A percentile compares a stretch with the other conserved stretches of the same genome.
These are phyloP conservation scores for Acer negundo DNA, from an alignment of 345 rosid genomes.

Conservation along the genomic window DNA sequence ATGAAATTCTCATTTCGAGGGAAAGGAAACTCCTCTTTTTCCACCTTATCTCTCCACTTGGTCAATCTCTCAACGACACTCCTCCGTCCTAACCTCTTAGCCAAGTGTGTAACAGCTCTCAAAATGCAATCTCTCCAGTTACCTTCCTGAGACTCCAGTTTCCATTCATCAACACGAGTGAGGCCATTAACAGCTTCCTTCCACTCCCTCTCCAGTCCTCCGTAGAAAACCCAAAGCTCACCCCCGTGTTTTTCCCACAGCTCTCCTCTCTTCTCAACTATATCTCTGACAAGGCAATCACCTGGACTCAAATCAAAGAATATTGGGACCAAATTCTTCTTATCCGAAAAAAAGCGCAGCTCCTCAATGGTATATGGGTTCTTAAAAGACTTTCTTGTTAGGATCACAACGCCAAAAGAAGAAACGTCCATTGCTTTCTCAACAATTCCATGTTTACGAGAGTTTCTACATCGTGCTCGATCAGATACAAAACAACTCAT, in stretches of 20 bases:
- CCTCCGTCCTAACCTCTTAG: conserved; percentile 82
- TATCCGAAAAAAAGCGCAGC: conserved; percentile 68
- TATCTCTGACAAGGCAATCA: conserved; percentile 92
- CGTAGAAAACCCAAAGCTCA: conserved; percentile 77
- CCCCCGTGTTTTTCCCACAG: conserved; percentile 96
- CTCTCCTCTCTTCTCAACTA: conserved; percentile 92
- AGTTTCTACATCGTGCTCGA: conserved; percentile 71
- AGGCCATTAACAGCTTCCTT: conserved; percentile 79
- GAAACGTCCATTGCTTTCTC: conserved; percentile 89
- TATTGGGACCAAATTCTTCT: conserved; percentile 90
- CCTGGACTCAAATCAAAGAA: conserved; percentile 77
- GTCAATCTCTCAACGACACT: conserved; percentile 79
- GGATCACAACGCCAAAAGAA: conserved; percentile 76
- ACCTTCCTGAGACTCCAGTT: conserved; percentile 88
- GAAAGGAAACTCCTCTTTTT: conserved; percentile 85
- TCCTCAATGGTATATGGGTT: conserved; percentile 88
- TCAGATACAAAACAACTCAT: conserved; percentile 87
- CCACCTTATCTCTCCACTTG: conserved; percentile 83
- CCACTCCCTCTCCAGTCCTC: conserved; percentile 94
- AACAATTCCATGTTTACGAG: conserved; percentile 61
- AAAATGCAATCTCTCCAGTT: conserved; percentile 90
- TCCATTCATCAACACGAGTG: conserved; percentile 79
- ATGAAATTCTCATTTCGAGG: conserved; percentile 77
- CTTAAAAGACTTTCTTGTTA: conserved; percentile 79
- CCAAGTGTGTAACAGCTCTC: conserved; percentile 69